Conservation (phyloP, 371 early-diverging fungal genomes). For the Batkoa obscura region DNA sequence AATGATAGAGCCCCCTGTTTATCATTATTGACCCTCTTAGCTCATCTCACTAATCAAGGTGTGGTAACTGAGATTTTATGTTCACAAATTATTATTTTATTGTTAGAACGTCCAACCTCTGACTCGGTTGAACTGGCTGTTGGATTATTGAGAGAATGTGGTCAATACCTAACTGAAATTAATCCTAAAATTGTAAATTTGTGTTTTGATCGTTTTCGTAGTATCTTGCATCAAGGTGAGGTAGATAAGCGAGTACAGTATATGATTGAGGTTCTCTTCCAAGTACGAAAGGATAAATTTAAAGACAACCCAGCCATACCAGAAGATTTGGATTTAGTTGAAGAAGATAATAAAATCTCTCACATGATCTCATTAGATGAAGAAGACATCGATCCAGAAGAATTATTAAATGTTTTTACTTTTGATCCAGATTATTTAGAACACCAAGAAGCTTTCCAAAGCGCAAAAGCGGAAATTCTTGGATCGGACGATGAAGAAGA, state of each 20-base stretch:
- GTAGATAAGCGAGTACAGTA: conserved; percentile 91
- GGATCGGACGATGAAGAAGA: conserved; percentile 34
- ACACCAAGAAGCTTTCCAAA: conserved; percentile 65
- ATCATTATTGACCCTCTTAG: conserved; percentile 69
- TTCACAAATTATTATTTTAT: conserved; percentile 63
- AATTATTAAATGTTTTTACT: conserved; percentile 40
- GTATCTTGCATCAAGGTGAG: conserved; percentile 80
- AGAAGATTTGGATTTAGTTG: conserved; percentile 81
- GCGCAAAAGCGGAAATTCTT: conserved; percentile 71
- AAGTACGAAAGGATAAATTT: conserved; percentile 85
- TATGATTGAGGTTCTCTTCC: conserved; percentile 94
- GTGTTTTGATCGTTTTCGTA: conserved; percentile 84
- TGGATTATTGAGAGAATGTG: conserved; percentile 85
- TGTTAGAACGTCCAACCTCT: conserved; percentile 84
- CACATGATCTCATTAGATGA: conserved; percentile 79
- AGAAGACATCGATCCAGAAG: conserved; percentile 52
- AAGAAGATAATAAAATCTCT: conserved; percentile 88
- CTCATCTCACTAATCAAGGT: conserved; percentile 83
- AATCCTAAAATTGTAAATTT: conserved; percentile 63
- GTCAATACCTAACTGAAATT: conserved; percentile 61
- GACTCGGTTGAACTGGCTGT: conserved; percentile 96
- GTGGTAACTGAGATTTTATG: conserved; percentile 79
- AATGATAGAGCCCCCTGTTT: conserved; percentile 81
- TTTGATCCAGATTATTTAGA: conserved; percentile 59
- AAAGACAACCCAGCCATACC: conserved; percentile 57